These are phyloP conservation scores for Epichloe typhina DNA, from an alignment of 2,329 filamentous ascomycete genomes.

Conservation along the genomic window DNA sequence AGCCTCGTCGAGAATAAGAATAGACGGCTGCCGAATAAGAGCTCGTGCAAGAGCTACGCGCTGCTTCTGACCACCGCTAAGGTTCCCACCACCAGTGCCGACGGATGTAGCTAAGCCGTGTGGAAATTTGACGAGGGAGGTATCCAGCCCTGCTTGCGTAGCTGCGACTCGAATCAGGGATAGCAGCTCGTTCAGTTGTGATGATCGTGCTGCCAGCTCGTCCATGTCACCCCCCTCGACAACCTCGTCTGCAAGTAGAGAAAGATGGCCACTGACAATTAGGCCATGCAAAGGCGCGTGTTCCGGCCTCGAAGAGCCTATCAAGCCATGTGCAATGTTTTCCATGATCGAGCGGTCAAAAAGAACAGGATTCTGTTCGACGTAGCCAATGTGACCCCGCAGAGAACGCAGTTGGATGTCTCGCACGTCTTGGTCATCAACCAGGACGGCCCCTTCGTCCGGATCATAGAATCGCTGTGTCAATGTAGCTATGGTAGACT, in stretches of 20 bases:
- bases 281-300: conserved; percentile 26
- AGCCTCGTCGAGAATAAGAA: conserved; percentile 46
- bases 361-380: conserved; percentile 48
- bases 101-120: conserved; percentile 20
- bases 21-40: conserved; percentile 25
- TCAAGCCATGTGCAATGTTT: conserved; percentile 32
- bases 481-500: conserved; percentile 54
- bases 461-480: conserved; percentile 53
- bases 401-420: conserved; percentile 44
- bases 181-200: not conserved
- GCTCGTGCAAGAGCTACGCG: conserved; percentile 41
- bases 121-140: not conserved
- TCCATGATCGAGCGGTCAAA: conserved; percentile 44
- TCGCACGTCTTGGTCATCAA: conserved; percentile 31
- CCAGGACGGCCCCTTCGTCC: conserved; percentile 22
- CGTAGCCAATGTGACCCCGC: conserved; percentile 41
- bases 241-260: not conserved
- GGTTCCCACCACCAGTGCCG: conserved; percentile 44
- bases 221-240: not conserved
- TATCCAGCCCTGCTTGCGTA: not conserved
- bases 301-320: conserved; percentile 27
- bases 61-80: conserved; percentile 52
- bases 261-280: not conserved
- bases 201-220: not conserved
- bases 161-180: not conserved